Percentiles rank a stretch among this genome's conserved stretches.
Conservation (phyloP, 768 basidiomycete species). For the Podaxis pistillaris region DNA sequence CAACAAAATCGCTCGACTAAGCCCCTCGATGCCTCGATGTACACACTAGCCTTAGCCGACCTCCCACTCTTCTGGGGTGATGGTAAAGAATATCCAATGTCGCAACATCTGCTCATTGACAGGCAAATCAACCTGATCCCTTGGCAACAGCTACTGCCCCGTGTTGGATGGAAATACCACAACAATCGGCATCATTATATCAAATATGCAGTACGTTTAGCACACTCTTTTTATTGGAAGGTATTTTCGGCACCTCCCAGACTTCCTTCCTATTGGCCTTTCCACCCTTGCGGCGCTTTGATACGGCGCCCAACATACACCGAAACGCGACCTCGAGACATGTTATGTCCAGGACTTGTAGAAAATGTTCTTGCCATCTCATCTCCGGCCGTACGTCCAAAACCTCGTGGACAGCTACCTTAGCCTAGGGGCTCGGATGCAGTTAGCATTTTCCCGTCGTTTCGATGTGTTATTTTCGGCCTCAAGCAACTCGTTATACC, state of each 20-base stretch:
- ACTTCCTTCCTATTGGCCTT: not conserved
- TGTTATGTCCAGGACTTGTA: not conserved
- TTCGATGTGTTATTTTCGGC: constrained; percentile 1
- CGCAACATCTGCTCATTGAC: not conserved
- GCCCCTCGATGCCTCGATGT: not conserved
- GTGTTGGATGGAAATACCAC: not conserved
- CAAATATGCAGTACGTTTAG: not conserved
- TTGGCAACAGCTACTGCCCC: not conserved
- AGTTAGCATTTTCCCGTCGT: constrained; percentile 1
- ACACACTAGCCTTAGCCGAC: not conserved
- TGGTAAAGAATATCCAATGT: not conserved
- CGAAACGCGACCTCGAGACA: not conserved
- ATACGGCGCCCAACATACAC: not conserved
- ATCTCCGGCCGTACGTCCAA: not conserved
- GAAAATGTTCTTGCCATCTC: not conserved
- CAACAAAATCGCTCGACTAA: no score
- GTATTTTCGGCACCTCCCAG: not conserved
- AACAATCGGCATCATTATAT: not conserved
- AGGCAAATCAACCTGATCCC: not conserved
- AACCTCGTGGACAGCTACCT: not conserved
- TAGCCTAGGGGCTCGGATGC: not conserved
- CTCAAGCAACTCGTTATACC: not conserved
- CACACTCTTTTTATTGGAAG: not conserved
- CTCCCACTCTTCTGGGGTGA: not conserved
- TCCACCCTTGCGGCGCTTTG: not conserved